A percentile compares a stretch with the other conserved stretches of the same genome.
These are phyloP conservation scores for Penicillium pulvis DNA, from an alignment of 495 filamentous ascomycete genomes.

Conservation along the genomic window DNA sequence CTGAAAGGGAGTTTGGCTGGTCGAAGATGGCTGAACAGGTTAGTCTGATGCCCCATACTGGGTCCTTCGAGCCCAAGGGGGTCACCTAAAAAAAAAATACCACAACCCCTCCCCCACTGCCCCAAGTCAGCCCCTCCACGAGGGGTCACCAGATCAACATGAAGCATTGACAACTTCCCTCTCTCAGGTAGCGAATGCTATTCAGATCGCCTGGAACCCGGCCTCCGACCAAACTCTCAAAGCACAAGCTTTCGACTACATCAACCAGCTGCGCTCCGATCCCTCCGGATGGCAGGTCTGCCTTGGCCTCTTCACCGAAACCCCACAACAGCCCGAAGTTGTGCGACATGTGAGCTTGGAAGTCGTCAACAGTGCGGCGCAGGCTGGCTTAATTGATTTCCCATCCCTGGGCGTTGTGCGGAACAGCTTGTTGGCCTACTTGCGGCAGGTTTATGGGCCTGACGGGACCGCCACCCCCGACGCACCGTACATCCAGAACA, in stretches of 20 bases:
- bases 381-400: constrained; percentile 68
- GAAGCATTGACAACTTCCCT: constrained; percentile 18
- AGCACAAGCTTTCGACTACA: constrained; percentile 82
- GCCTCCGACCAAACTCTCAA: constrained; percentile 72
- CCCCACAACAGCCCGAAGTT: constrained; percentile 77
- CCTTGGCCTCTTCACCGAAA: constrained; percentile 77
- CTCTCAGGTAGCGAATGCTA: constrained; percentile 81
- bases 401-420: constrained; percentile 69
- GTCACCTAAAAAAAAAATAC: constrained; percentile 19
- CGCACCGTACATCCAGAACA: constrained; percentile 83
- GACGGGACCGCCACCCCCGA: constrained; percentile 59
- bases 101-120: constrained; percentile 23
- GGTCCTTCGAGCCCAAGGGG: background rate
- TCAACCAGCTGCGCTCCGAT: constrained; percentile 77
- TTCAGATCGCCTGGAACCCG: constrained; percentile 86
- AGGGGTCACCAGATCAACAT: constrained; percentile 9
- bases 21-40: constrained; percentile 58
- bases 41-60: constrained; percentile 13
- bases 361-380: constrained; percentile 86
- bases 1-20: constrained; percentile 44
- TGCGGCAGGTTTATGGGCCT: constrained; percentile 68
- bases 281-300: constrained; percentile 85
- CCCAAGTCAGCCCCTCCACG: constrained; percentile 29
- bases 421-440: constrained; percentile 75
- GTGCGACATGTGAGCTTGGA: constrained; percentile 88